These are phyloP conservation scores for Trypanosoma lewisi DNA, from an alignment of 208 protist genomes.

Conservation along the genomic window DNA sequence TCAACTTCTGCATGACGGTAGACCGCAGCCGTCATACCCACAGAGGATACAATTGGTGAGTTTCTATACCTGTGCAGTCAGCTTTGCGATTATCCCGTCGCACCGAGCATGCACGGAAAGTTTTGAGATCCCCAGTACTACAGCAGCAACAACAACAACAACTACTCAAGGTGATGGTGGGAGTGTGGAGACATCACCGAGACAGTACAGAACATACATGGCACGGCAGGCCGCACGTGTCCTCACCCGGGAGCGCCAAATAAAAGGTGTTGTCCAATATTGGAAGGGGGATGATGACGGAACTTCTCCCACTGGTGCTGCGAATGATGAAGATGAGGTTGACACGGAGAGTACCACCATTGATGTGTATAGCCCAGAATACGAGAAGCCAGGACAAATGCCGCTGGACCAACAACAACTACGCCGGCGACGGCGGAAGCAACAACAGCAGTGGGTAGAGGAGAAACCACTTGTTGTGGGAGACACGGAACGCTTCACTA, in stretches of 20 bases:
- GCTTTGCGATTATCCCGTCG: constrained; percentile 41
- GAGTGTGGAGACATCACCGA: neutral
- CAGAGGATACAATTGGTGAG: constrained; percentile 67
- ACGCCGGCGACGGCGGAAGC: neutral
- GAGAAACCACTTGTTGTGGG: constrained; percentile 27
- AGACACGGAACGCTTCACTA: constrained; percentile 41
- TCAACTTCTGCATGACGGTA: constrained; percentile 74
- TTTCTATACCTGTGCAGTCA: constrained; percentile 33
- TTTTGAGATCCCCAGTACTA: too few relatives aligned
- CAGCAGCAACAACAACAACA: neutral
- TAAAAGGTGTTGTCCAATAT: constrained; percentile 17
- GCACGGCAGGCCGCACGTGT: neutral
- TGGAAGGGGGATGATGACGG: constrained; percentile 17
- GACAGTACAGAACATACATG: neutral
- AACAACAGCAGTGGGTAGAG: constrained; percentile 5
- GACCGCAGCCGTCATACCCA: constrained; percentile 57
- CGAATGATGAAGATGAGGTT: neutral
- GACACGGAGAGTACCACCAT: neutral
- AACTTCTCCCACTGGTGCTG: constrained; percentile 5
- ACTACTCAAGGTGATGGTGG: neutral
- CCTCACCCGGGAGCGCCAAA: constrained; percentile 15
- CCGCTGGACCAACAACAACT: neutral
- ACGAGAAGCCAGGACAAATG: neutral
- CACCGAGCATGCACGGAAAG: neutral
- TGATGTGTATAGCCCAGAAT: neutral